Evolutionary conservation across 768 basidiomycete genomes (phyloP), one percentile per base, ranked within the genome.

Genomic region (Calvatia gigantea): DNA sequence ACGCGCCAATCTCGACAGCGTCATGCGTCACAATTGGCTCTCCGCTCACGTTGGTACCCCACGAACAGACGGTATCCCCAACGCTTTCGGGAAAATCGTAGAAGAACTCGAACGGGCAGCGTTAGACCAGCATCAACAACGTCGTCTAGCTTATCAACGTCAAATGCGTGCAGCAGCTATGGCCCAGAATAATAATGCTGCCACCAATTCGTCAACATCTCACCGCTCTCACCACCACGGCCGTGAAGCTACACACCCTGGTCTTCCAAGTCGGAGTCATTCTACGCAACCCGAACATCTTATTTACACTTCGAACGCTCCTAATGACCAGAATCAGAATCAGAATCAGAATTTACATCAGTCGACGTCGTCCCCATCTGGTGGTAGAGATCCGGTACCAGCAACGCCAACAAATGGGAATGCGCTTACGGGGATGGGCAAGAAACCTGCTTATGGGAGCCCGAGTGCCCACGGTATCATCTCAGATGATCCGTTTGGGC

Each of bases 21-120:
- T 99, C 61, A 97, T 96, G 92, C 75, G 70, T 11, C 97, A 98
- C 67, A 79, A 83, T 3, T 99, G 96, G 96, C 76, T 98, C 21
- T 72, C 74, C 1, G 77, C 84, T 3, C 89, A 90, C 61, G 72
- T 75, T 2, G 67, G 73, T 12, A 65, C 82, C 2, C 62, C 66
- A 0, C 65, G 70, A 25, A 70, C 58, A 38, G 67, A 65, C n/a
- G 67, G 70, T 3, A 63, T 60, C 43, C 69, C 64, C 46, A 66
- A 54, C 48, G 77, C 74, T 2, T 96, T 98, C 70, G 78, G 81
- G 15, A 83, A 79, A 60, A 75, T 73, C 27, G 89, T 95, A 14
- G 84, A 85, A 2, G 89, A 95, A 38, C 79, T 95, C 25, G 94
- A 98, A 70, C 71, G 70, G 1, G 72, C 83, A 35, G 91, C 94